Evolutionary conservation across 1,284 basidiomycete species (phyloP).

Genomic region (Pseudomicrostroma phylloplanum): DNA sequence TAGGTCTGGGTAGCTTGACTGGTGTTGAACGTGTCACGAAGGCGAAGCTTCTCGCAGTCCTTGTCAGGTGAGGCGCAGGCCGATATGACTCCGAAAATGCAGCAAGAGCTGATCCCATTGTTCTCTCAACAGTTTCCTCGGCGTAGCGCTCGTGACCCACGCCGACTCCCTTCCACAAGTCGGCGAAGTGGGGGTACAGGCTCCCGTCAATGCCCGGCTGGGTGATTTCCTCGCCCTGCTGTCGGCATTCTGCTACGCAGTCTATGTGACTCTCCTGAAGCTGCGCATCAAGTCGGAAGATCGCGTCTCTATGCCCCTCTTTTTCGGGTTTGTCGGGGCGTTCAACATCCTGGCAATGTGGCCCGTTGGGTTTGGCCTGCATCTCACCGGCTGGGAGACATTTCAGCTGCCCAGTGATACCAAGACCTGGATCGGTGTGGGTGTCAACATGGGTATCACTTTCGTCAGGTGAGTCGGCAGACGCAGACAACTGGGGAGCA

Average conservation of each 20-base stretch:
- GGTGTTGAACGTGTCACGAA: conserved; percentile 72
- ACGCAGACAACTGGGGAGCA: conserved; percentile 14
- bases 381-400: conserved; percentile 67
- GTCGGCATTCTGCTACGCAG: conserved; percentile 63
- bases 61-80: conserved; percentile 61
- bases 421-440: conserved; percentile 62
- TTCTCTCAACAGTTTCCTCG: conserved; percentile 62
- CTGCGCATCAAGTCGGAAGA: conserved; percentile 54
- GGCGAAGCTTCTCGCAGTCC: conserved; percentile 72
- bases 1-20: conserved; percentile 75
- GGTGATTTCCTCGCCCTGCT: conserved; percentile 44
- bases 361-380: conserved; percentile 75
- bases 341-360: conserved; percentile 77
- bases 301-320: conserved; percentile 52
- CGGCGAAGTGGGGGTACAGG: not conserved
- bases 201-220: conserved; percentile 28
- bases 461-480: conserved; percentile 36
- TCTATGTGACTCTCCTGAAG: conserved; percentile 89
- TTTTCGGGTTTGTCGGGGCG: conserved; percentile 65
- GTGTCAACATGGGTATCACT: conserved; percentile 68
- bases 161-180: conserved; percentile 31
- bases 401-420: conserved; percentile 67
- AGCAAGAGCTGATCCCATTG: not conserved
- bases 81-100: not conserved
- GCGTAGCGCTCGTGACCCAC: conserved; percentile 71